These are phyloP conservation scores for Aspergillus piperis DNA, from an alignment of 2,329 filamentous ascomycete species.

Conservation along the genomic window DNA sequence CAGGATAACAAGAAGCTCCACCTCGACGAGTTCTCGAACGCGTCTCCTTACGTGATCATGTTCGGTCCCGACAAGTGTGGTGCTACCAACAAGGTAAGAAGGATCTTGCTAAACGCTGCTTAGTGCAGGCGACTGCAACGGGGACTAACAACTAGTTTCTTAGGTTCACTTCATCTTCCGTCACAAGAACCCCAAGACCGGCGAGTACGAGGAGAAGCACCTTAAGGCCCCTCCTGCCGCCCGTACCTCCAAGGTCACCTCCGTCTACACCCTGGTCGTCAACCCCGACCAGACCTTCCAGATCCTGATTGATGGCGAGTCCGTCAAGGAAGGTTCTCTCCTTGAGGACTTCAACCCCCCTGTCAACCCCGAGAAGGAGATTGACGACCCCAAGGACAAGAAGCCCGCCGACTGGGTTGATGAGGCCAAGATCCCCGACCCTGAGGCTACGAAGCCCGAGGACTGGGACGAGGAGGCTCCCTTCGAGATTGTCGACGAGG, in stretches of 20 bases:
- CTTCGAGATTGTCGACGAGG: conserved; percentile 92
- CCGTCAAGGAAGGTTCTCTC: conserved; percentile 84
- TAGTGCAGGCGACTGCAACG: not conserved
- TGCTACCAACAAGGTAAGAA: conserved; percentile 88
- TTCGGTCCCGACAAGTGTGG: conserved; percentile 99
- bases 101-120: conserved; percentile 9
- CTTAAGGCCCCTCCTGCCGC: conserved; percentile 79
- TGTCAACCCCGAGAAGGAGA: conserved; percentile 94
- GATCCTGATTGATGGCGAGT: conserved; percentile 88
- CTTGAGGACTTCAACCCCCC: conserved; percentile 89
- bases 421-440: conserved; percentile 84
- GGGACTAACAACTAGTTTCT: conserved; percentile 18
- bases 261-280: conserved; percentile 95
- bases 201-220: conserved; percentile 99
- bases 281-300: conserved; percentile 94
- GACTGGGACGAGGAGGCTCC: conserved; percentile 99
- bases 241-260: conserved; percentile 85
- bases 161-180: conserved; percentile 93
- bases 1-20: conserved; percentile 96
- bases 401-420: conserved; percentile 98
- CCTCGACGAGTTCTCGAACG: conserved; percentile 96
- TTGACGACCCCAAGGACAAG: conserved; percentile 87
- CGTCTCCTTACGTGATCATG: conserved; percentile 98
- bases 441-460: conserved; percentile 91
- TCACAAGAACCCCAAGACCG: conserved; percentile 99